Evolutionary conservation across 108 stramenopile species (phyloP), one percentile per base, ranked within the genome.

Genomic region (Aurantiochytrium sp.): DNA sequence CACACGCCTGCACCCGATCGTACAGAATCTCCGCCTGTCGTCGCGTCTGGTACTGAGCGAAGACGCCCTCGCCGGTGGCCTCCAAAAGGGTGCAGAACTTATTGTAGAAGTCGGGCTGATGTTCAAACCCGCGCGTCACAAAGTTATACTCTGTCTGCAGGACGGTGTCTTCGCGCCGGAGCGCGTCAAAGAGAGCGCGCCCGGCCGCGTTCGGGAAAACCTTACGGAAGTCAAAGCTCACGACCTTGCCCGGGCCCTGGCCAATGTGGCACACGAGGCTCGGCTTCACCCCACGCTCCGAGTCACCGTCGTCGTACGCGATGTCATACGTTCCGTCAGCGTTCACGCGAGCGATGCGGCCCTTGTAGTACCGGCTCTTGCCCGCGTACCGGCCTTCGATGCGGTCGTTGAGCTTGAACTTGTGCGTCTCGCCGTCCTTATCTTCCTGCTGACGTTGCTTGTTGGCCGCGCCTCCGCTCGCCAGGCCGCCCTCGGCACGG

Each of bases 311-410:
- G 53, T 92, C 91, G 59, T 91, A 92, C 12, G 32, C 36, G 6
- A 93, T 81, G 48, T 92, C 89, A 32, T 86, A 91, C 4, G 92
- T 93, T 4, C 54, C 90, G 54, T 92, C 92, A 4, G 39, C 54
- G 55, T 89, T 89, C 45, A 89, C 91, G 6, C 73, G 39, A 8
- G 73, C 73, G 24, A 81, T 81, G 27, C 73, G 39, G 1, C 73
- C 73, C 45, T 81, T 81, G 2, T 81, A 81, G 30, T 81, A 81
- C 1, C 73, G 39, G 45, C 73, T 81, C 73, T 81, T 81, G 39
- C 73, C 73, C 6, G 73, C 73, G 45, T 81, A 81, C 12, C 73
- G 39, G 17, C 42, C 73, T 30, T 81, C 73, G 24, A 81, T 81
- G 39, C 73, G 39, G 24, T 81, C 73, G 24, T 81, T 81, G 1